Evolutionary conservation across 257 asterid genomes (phyloP).

Genomic region (Scutellaria barbata): DNA sequence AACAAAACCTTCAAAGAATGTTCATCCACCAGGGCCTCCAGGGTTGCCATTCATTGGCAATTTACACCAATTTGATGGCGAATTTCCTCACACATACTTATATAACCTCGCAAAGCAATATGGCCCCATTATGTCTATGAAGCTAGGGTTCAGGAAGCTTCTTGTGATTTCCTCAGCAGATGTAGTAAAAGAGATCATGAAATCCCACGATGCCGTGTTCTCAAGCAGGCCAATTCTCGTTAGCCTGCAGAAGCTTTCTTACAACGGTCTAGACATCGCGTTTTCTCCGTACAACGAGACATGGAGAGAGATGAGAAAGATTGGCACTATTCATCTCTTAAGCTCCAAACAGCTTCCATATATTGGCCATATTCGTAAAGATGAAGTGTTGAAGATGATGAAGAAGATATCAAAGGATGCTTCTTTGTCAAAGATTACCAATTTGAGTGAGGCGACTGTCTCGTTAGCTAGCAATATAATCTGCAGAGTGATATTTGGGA

Average conservation of each 20-base stretch:
- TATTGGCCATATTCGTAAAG: constrained; percentile 21
- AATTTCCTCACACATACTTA: constrained; percentile 18
- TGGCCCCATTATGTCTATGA: constrained; percentile 34
- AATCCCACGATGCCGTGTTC: constrained; percentile 33
- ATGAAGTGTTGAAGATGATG: constrained; percentile 30
- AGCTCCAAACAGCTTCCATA: constrained; percentile 14
- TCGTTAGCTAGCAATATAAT: not conserved
- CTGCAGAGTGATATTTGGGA: constrained; percentile 34
- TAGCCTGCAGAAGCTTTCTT: constrained; percentile 29
- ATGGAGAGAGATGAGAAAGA: constrained; percentile 38
- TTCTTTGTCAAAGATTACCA: not conserved
- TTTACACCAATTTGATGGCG: constrained; percentile 35
- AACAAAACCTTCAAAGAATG: not conserved
- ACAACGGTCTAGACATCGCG: constrained; percentile 32
- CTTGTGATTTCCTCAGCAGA: constrained; percentile 32
- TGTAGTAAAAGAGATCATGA: constrained; percentile 15
- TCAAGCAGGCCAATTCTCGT: constrained; percentile 33
- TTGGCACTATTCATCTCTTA: constrained; percentile 25
- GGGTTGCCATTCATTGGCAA: constrained; percentile 36
- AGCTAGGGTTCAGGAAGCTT: constrained; percentile 28
- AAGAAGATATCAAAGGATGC: constrained; percentile 11
- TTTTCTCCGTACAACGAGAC: constrained; percentile 10
- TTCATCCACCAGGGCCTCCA: constrained; percentile 34
- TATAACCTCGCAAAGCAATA: constrained; percentile 29
- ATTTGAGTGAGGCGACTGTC: constrained; percentile 28